Evolutionary conservation across 768 basidiomycete genomes (phyloP), one percentile per base, ranked within the genome.

Genomic region (Lentinula boryana): DNA sequence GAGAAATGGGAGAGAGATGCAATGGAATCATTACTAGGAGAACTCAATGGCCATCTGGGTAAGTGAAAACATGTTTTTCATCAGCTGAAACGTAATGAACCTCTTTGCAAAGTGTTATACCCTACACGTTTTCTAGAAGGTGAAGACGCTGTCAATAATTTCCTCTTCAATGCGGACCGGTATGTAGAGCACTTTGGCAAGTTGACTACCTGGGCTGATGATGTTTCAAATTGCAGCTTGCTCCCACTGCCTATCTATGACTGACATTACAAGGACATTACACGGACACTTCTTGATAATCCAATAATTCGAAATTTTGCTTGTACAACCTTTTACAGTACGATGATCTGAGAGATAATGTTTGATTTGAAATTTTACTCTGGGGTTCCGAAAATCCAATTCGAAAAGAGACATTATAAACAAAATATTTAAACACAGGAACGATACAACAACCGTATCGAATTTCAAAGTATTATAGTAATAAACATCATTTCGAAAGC

Each of bases 121-220:
- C 87, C 95, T 2, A 90, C 80, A 15, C 84, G 86, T 10, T 98
- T 98, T 76, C 68, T 98, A 62, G 95, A 98, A 72, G 90, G 85
- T n/a, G 95, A 98, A 73, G 93, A 96, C 69, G 79, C 85, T 1
- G 87, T 89, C 5, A 89, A 95, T 65, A 98, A 98, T 71, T 96
- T 97, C 77, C 74, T 97, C 62, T 96, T 96, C 75, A 92, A 91
- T 68, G 84, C 92, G 32, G 95, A 96, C 68, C 80, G 82, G 89
- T 88, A 63, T 62, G 80, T 70, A 33, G 27, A 27, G 27, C 2
- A 27, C 27, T 27, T 3, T 27, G 27, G 3, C 3, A 27, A 27
- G 27, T 27, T 27, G 27, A 27, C 27, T 4, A 27, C 27, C 27
- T 27, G 27, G 3, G 27, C 27, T 9, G 9, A 10, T 49, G 27